These are phyloP conservation scores for Candida glucosophila DNA, from an alignment of 1,139 yeast genomes.

Conservation along the genomic window DNA sequence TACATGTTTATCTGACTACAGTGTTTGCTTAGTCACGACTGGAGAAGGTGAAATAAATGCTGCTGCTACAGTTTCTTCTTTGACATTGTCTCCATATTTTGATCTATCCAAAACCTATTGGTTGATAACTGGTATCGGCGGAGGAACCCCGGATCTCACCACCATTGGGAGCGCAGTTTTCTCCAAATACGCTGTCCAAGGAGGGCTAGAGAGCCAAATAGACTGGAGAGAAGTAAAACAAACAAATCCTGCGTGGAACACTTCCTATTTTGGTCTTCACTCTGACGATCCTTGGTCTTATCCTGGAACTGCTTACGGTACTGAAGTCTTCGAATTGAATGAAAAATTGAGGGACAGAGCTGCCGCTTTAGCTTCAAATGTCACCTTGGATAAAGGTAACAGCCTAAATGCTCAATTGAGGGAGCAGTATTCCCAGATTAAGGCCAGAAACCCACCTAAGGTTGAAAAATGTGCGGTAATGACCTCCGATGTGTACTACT, in stretches of 20 bases:
- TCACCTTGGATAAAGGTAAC: conserved; percentile 38
- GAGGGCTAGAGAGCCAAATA: conserved; percentile 51
- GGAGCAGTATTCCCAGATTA: conserved; percentile 36
- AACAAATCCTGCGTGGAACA: conserved; percentile 47
- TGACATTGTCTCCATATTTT: conserved; percentile 45
- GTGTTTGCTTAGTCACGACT: conserved; percentile 54
- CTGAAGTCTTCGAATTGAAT: conserved; percentile 60
- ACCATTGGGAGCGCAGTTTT: conserved; percentile 52
- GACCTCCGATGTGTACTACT: conserved; percentile 55
- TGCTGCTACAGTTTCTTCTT: conserved; percentile 50
- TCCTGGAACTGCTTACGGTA: conserved; percentile 52
- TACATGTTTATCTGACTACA: conserved; percentile 45
- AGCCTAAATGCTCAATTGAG: conserved; percentile 36
- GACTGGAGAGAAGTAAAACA: conserved; percentile 36
- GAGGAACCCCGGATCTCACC: conserved; percentile 45
- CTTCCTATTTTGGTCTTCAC: conserved; percentile 55
- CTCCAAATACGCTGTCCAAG: conserved; percentile 56
- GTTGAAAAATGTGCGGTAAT: conserved; percentile 51
- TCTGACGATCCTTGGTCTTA: conserved; percentile 41
- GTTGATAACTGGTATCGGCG: conserved; percentile 60
- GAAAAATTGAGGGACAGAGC: conserved; percentile 54
- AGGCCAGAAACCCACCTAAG: conserved; percentile 42
- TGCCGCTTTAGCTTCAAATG: conserved; percentile 39
- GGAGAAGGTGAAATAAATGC: conserved; percentile 70
- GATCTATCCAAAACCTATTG: conserved; percentile 55